A percentile compares a stretch with the other conserved stretches of the same genome.
Evolutionary conservation across 805 yeast genomes (phyloP).

Genomic region (Allodekkera sacchari): DNA sequence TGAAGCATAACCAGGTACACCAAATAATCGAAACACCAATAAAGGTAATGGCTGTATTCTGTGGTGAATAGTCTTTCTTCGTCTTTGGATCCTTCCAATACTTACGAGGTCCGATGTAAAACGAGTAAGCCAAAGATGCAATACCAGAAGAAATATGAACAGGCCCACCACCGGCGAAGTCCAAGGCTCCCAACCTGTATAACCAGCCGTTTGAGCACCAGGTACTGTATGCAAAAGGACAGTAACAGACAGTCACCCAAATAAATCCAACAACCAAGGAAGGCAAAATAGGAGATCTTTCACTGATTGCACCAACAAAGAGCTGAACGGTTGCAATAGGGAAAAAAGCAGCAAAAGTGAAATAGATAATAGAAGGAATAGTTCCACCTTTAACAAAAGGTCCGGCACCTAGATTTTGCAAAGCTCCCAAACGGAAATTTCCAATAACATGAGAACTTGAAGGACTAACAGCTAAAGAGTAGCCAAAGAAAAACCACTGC

Average conservation of each 20-base stretch:
- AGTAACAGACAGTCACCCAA: constrained; percentile 35
- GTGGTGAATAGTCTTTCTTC: constrained; percentile 25
- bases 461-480: constrained; percentile 33
- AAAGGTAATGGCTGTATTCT: constrained; percentile 29
- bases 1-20: constrained; percentile 44
- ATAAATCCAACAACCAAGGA: constrained; percentile 31
- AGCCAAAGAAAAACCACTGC: constrained; percentile 39
- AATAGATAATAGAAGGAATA: constrained; percentile 38
- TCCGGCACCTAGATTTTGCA: constrained; percentile 29
- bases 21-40: constrained; percentile 38
- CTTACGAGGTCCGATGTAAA: constrained; percentile 33
- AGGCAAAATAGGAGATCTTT: constrained; percentile 34
- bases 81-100: constrained; percentile 23
- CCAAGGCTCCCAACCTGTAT: constrained; percentile 33
- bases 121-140: constrained; percentile 34
- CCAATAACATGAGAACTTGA: constrained; percentile 27
- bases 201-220: constrained; percentile 42
- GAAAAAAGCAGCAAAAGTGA: constrained; percentile 35
- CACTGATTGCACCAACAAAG: constrained; percentile 38
- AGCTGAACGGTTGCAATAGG: constrained; percentile 43
- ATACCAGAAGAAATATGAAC: constrained; percentile 39
- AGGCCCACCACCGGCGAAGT: constrained; percentile 44
- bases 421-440: constrained; percentile 31
- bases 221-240: constrained; percentile 37
- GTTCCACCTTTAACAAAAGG: constrained; percentile 37